These are phyloP conservation scores for Pulveroboletus sp. DNA, from an alignment of 768 basidiomycete species.

Conservation along the genomic window DNA sequence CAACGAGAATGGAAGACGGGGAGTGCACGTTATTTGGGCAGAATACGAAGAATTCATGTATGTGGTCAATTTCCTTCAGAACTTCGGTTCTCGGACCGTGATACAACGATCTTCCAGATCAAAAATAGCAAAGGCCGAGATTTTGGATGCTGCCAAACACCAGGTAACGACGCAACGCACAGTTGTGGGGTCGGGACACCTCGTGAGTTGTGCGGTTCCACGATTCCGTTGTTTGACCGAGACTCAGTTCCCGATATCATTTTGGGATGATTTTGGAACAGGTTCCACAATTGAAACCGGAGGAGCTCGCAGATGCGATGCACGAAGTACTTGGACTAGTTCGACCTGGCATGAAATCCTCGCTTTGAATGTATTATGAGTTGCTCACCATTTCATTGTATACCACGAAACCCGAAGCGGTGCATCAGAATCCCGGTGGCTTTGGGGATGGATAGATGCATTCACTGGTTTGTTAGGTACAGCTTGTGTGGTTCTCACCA, in stretches of 20 bases:
- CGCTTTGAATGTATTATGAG: constrained; percentile 10
- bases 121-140: constrained; percentile 23
- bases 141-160: constrained; percentile 25
- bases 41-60: constrained; percentile 31
- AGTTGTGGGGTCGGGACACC: constrained; percentile 28
- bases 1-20: constrained; percentile 5
- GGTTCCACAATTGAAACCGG: constrained; percentile 30
- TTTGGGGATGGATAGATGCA: no score
- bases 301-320: constrained; percentile 23
- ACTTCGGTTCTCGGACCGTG: background rate
- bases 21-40: constrained; percentile 30
- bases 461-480: no score
- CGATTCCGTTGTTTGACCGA: background rate
- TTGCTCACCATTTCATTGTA: no score
- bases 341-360: constrained; percentile 7
- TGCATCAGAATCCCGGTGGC: no score
- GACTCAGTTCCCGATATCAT: background rate
- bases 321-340: constrained; percentile 22
- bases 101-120: no score
- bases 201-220: constrained; percentile 19
- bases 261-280: constrained; percentile 1
- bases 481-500: no score
- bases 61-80: background rate
- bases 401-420: no score
- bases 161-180: constrained; percentile 19